Evolutionary conservation across 441 rosid genomes (phyloP).

Genomic region (Erysimum cheiri): DNA sequence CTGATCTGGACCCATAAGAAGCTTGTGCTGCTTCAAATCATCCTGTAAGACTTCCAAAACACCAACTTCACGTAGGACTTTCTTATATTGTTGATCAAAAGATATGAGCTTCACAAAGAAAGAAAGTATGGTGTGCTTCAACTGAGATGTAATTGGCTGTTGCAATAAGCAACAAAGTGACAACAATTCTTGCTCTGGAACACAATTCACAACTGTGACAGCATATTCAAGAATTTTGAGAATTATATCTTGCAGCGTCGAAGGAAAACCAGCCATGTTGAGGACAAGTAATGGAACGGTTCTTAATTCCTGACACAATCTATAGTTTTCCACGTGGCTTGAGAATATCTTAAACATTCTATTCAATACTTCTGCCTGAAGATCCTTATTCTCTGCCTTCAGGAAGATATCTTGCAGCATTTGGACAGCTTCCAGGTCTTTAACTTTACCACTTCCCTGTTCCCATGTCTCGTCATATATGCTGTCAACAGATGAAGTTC

Average conservation of each 20-base stretch:
- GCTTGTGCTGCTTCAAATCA: constrained; percentile 97
- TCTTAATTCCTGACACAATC: constrained; percentile 89
- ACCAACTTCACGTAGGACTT: constrained; percentile 98
- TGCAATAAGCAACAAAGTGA: constrained; percentile 99
- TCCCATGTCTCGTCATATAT: constrained; percentile 82
- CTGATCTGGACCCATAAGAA: constrained; percentile 82
- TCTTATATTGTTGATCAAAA: constrained; percentile 98
- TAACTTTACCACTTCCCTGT: constrained; percentile 80
- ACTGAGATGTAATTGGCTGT: constrained; percentile 88
- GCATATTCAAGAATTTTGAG: constrained; percentile 99
- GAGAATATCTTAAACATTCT: constrained; percentile 99
- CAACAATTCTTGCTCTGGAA: constrained; percentile 99
- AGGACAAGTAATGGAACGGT: constrained; percentile 96
- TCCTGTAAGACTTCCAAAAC: constrained; percentile 94
- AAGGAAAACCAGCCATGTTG: constrained; percentile 97
- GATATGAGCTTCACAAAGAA: constrained; percentile 97
- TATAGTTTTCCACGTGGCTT: constrained; percentile 97
- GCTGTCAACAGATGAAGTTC: constrained; percentile 61
- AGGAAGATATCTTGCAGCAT: constrained; percentile 98
- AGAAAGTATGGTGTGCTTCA: constrained; percentile 92
- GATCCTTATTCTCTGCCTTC: constrained; percentile 82
- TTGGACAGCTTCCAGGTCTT: constrained; percentile 99
- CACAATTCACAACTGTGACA: constrained; percentile 98
- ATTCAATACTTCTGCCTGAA: constrained; percentile 98
- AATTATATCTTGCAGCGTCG: constrained; percentile 92